Conservation (phyloP, 1,139 yeast species). For the Hyphopichia burtonii region DNA sequence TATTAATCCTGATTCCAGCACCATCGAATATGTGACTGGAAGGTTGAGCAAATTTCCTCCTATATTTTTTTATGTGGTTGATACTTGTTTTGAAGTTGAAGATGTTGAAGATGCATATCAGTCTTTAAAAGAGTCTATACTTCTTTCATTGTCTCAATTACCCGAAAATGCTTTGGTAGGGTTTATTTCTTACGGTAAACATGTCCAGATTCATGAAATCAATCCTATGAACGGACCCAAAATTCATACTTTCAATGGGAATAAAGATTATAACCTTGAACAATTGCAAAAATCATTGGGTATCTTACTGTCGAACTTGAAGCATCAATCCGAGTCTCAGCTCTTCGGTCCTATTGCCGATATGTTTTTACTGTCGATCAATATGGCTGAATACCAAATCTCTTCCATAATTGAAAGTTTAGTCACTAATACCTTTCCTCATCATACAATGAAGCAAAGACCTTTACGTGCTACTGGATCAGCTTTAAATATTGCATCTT, state of each 20-base stretch:
- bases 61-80: slow-evolving; percentile 65
- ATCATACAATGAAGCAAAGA: slow-evolving; percentile 45
- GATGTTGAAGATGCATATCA: slow-evolving; percentile 38
- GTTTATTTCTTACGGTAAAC: slow-evolving; percentile 61
- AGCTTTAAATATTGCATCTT: slow-evolving; percentile 62
- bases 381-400: slow-evolving; percentile 56
- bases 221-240: slow-evolving; percentile 24
- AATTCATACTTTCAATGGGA: slow-evolving; percentile 57
- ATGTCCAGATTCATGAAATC: slow-evolving; percentile 63
- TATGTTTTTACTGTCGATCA: slow-evolving; percentile 47
- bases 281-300: slow-evolving; percentile 56
- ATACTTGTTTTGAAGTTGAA: slow-evolving; percentile 54
- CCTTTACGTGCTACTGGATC: slow-evolving; percentile 62
- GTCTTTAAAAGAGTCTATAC: slow-evolving; percentile 56
- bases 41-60: slow-evolving; percentile 43
- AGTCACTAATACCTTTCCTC: slow-evolving; percentile 53
- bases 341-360: slow-evolving; percentile 28
- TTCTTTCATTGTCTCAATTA: slow-evolving; percentile 52
- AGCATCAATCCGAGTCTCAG: slow-evolving; percentile 7
- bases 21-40: slow-evolving; percentile 62
- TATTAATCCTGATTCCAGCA: slow-evolving; percentile 40
- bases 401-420: slow-evolving; percentile 54
- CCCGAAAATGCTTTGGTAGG: slow-evolving; percentile 63
- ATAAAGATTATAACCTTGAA: slow-evolving; percentile 51
- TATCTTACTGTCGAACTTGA: slow-evolving; percentile 41